These are phyloP conservation scores for Neurospora sp. DNA, from an alignment of 2,329 filamentous ascomycete species.

Conservation along the genomic window DNA sequence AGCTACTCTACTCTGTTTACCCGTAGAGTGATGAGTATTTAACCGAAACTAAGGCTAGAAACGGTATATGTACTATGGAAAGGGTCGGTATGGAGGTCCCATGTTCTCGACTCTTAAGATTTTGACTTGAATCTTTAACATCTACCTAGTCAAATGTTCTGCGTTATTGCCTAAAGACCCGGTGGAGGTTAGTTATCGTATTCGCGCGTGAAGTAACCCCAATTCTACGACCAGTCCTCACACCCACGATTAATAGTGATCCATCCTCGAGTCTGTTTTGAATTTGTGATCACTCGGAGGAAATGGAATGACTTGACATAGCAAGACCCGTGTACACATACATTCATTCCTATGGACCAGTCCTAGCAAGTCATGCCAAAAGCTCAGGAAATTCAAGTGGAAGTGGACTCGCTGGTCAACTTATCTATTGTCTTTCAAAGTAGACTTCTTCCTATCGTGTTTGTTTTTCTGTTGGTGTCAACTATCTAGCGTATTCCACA, in stretches of 20 bases:
- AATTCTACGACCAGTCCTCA: too few relatives aligned
- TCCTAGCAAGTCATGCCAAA: background rate
- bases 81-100: background rate
- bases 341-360: background rate
- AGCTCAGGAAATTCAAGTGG: background rate
- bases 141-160: background rate
- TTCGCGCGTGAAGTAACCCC: background rate
- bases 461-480: background rate
- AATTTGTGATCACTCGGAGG: background rate
- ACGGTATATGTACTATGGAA: background rate
- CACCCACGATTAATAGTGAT: too few relatives aligned
- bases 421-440: background rate
- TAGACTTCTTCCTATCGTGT: background rate
- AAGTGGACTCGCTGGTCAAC: background rate
- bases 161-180: background rate
- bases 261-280: background rate
- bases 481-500: background rate
- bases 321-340: too few relatives aligned
- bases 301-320: too few relatives aligned
- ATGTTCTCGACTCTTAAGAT: background rate
- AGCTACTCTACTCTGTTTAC: background rate
- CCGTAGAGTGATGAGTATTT: background rate
- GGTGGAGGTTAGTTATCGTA: background rate
- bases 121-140: background rate
- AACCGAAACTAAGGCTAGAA: background rate